phyloP scores from a whole-genome alignment of 176 grass and related monocot species.

The Urochloa ruziziensis region DNA sequence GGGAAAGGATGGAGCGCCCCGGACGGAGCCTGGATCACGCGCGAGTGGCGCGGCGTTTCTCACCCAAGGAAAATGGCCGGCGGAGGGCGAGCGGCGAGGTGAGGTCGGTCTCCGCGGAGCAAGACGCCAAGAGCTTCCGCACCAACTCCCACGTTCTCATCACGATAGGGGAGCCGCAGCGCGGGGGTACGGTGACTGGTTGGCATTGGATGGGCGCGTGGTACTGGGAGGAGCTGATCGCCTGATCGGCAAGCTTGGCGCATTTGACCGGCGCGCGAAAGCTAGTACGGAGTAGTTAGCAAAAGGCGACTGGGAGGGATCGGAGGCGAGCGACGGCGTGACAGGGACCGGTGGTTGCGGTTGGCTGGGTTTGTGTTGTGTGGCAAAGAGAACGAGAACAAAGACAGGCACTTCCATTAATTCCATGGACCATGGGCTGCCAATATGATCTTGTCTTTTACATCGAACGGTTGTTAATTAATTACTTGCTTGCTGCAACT shows the following conservation, averaged over 20 bases:
- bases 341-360: not conserved
- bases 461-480: too few species aligned
- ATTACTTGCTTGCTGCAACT: not conserved
- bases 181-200: too few species aligned
- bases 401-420: not conserved
- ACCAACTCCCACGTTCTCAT: slow-evolving; percentile 10
- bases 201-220: not conserved
- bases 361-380: slow-evolving; percentile 18
- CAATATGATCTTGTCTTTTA: not conserved
- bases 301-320: not conserved
- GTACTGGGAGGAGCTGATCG: not conserved
- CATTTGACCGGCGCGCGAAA: not conserved
- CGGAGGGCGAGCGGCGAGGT: not conserved
- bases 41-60: not conserved
- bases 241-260: not conserved
- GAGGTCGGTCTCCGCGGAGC: not conserved
- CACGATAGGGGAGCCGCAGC: too few species aligned
- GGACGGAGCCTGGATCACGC: slow-evolving; percentile 20
- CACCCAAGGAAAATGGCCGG: not conserved
- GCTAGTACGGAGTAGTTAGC: too few species aligned
- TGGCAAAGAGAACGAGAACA: slow-evolving; percentile 17
- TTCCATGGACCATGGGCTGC: not conserved
- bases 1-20: too few species aligned
- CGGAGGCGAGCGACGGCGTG: not conserved
- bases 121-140: slow-evolving; percentile 4